These are phyloP conservation scores for Amyloporia xantha DNA, from an alignment of 768 basidiomycete genomes.

Conservation along the genomic window DNA sequence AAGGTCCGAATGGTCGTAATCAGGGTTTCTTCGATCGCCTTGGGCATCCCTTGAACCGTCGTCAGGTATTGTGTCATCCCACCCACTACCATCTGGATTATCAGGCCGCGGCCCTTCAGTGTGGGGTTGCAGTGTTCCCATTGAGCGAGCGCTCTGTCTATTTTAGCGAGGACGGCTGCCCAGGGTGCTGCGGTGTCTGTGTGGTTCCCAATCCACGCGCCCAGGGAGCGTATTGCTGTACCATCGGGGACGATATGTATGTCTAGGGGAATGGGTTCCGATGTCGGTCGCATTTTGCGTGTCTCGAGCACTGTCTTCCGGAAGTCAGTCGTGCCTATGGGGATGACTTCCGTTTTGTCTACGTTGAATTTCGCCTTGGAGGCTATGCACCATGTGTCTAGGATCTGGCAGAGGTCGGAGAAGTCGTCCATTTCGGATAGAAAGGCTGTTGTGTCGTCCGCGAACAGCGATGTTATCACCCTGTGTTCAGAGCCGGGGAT, in stretches of 20 bases:
- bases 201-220: slow-evolving; percentile 3
- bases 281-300: too few species aligned
- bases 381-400: too few species aligned
- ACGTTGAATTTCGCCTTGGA: too few species aligned
- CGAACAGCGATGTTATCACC: too few species aligned
- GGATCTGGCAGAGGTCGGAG: too few species aligned
- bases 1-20: too few species aligned
- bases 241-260: neutral
- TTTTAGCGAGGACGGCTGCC: slow-evolving; percentile 5
- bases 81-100: slow-evolving; percentile 17
- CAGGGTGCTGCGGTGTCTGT: slow-evolving; percentile 1
- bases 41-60: slow-evolving; percentile 26
- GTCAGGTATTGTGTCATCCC: slow-evolving; percentile 23
- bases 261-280: neutral
- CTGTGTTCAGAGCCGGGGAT: too few species aligned
- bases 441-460: too few species aligned
- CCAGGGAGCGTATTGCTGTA: neutral
- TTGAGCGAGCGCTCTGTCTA: neutral
- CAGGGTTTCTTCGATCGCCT: neutral
- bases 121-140: slow-evolving; percentile 10
- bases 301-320: too few species aligned
- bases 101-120: slow-evolving; percentile 11
- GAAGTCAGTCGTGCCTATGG: too few species aligned
- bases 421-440: too few species aligned
- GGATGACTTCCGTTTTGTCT: too few species aligned